Percentiles rank a stretch among this genome's conserved stretches.
phyloP scores from a whole-genome alignment of 1,139 yeast genomes.

The Sugiyamaella japonica region DNA sequence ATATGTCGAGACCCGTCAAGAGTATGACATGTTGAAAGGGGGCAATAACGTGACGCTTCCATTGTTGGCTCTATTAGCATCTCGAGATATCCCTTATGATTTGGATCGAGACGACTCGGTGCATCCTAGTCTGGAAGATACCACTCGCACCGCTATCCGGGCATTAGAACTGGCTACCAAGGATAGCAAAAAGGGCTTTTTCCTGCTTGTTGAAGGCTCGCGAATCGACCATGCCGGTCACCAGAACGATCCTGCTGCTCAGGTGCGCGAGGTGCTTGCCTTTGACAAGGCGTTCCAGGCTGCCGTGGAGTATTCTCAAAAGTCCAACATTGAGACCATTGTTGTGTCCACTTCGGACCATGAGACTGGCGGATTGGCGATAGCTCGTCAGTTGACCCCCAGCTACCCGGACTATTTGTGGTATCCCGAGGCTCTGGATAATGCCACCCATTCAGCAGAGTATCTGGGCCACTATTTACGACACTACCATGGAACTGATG shows the following conservation, averaged over 20 bases:
- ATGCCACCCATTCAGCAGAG: conserved; percentile 74
- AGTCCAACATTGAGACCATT: conserved; percentile 61
- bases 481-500: conserved; percentile 40
- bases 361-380: conserved; percentile 84
- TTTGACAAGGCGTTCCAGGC: conserved; percentile 74
- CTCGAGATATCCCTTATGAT: conserved; percentile 75
- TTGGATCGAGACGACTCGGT: conserved; percentile 60
- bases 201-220: conserved; percentile 79
- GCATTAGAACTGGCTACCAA: conserved; percentile 64
- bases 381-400: conserved; percentile 68
- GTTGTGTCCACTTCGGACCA: conserved; percentile 82
- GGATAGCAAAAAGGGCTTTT: conserved; percentile 74
- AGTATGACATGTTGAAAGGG: conserved; percentile 53
- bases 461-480: conserved; percentile 48
- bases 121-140: conserved; percentile 75
- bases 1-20: conserved; percentile 57
- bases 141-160: conserved; percentile 65
- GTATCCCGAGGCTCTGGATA: conserved; percentile 69
- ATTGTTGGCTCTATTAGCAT: conserved; percentile 67
- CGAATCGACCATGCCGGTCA: conserved; percentile 94
- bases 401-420: conserved; percentile 67
- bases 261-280: conserved; percentile 73
- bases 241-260: conserved; percentile 85
- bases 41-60: conserved; percentile 70
- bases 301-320: conserved; percentile 64